These are phyloP conservation scores for Flaveria robusta DNA, from an alignment of 129 eudicot species.

Conservation along the genomic window DNA sequence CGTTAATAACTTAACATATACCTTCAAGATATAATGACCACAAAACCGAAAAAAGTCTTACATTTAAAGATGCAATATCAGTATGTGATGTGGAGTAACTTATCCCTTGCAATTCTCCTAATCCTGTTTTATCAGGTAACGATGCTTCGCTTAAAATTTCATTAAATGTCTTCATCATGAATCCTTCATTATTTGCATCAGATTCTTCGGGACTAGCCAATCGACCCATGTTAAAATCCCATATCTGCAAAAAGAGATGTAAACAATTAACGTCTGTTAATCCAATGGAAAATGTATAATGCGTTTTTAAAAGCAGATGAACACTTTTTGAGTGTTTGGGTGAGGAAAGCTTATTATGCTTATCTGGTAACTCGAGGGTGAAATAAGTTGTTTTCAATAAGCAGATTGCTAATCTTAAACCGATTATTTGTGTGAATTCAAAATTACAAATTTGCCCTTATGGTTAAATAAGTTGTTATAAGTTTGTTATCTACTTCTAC, in stretches of 20 bases:
- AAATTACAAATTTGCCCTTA: no score
- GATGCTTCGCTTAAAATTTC: constrained; percentile 51
- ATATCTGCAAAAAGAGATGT: constrained; percentile 56
- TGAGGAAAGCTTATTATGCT: no score
- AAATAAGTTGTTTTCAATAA: neutral
- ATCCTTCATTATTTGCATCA: constrained; percentile 50
- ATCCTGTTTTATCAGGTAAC: constrained; percentile 33
- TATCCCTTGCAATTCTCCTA: constrained; percentile 44
- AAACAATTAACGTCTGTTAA: neutral
- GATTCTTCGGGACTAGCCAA: constrained; percentile 61
- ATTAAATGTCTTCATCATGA: constrained; percentile 52
- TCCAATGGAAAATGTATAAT: neutral
- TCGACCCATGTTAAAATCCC: constrained; percentile 89
- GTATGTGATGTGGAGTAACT: constrained; percentile 43
- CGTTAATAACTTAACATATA: neutral
- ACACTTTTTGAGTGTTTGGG: no score
- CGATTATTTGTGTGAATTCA: no score
- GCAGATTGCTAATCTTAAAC: neutral
- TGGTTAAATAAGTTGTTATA: no score
- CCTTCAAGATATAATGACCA: neutral
- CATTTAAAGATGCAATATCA: constrained; percentile 46
- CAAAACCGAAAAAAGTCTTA: constrained; percentile 29
- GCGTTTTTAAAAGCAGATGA: no score
- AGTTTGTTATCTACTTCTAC: no score
- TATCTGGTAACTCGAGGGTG: no score